phyloP scores from a whole-genome alignment of 192 early-diverging fungal genomes.

The Entophlyctis luteolus region DNA sequence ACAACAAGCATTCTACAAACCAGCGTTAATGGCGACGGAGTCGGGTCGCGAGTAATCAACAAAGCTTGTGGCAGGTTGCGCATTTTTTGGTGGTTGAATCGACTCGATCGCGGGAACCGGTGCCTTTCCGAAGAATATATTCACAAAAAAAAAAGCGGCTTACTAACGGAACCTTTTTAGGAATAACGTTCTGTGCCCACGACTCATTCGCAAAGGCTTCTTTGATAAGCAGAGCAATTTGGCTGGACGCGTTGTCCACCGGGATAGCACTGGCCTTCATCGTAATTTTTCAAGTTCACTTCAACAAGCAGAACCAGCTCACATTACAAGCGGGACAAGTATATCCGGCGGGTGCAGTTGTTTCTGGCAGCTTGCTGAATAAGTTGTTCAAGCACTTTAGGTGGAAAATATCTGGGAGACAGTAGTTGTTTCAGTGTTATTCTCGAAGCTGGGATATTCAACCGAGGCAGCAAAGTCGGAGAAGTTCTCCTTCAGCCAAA shows the following conservation, averaged over 20 bases:
- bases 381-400: slow-evolving; percentile 30
- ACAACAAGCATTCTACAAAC: not conserved
- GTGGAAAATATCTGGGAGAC: slow-evolving; percentile 43
- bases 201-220: slow-evolving; percentile 23
- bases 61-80: slow-evolving; percentile 1
- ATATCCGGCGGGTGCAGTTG: slow-evolving; percentile 44
- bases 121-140: not conserved
- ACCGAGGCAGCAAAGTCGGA: slow-evolving; percentile 52
- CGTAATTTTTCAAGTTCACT: not conserved
- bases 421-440: too few relatives aligned
- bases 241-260: slow-evolving; percentile 18
- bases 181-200: slow-evolving; percentile 40
- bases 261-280: slow-evolving; percentile 34
- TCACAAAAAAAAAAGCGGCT: not conserved
- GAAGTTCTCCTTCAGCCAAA: slow-evolving; percentile 32
- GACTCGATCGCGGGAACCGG: not conserved
- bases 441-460: too few relatives aligned
- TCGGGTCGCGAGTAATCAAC: not conserved
- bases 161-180: not conserved
- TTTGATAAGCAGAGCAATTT: slow-evolving; percentile 29
- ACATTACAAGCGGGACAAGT: slow-evolving; percentile 40
- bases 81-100: not conserved
- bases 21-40: slow-evolving; percentile 17
- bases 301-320: not conserved
- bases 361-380: slow-evolving; percentile 31